Percentiles rank a stretch among this genome's conserved stretches.
Evolutionary conservation across 2,329 filamentous ascomycete species (phyloP).

Genomic region (Colletotrichum brevisporum): DNA sequence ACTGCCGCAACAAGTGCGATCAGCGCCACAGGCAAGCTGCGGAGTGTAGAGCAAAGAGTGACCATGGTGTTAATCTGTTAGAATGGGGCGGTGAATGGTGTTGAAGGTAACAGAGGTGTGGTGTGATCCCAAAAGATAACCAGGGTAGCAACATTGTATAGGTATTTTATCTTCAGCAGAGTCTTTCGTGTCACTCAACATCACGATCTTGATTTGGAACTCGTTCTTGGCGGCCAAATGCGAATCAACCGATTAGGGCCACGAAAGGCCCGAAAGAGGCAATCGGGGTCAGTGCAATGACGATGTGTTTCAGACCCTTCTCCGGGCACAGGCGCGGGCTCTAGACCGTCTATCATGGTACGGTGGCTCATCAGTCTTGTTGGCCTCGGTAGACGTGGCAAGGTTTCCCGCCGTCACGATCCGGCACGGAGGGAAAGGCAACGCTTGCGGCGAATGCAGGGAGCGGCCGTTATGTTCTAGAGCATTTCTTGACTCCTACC

Average conservation of each 20-base stretch:
- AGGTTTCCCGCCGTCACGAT: background rate
- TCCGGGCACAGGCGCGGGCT: background rate
- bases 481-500: background rate
- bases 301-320: conserved; percentile 9
- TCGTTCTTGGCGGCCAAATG: background rate
- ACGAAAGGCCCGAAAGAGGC: background rate
- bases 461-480: background rate
- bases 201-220: background rate
- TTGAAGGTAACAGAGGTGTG: background rate
- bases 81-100: background rate
- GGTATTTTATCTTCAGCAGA: background rate
- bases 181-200: background rate
- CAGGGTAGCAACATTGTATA: background rate
- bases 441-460: background rate
- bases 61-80: conserved; percentile 4
- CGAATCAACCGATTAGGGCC: background rate
- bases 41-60: conserved; percentile 5
- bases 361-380: background rate
- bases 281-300: background rate
- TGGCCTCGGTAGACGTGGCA: background rate
- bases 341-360: background rate
- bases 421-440: background rate
- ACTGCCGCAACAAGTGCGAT: background rate
- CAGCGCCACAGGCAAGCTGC: conserved; percentile 15
- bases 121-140: background rate